Evolutionary conservation across 306 rosid genomes (phyloP).

Genomic region (Cucurbita pepo): DNA sequence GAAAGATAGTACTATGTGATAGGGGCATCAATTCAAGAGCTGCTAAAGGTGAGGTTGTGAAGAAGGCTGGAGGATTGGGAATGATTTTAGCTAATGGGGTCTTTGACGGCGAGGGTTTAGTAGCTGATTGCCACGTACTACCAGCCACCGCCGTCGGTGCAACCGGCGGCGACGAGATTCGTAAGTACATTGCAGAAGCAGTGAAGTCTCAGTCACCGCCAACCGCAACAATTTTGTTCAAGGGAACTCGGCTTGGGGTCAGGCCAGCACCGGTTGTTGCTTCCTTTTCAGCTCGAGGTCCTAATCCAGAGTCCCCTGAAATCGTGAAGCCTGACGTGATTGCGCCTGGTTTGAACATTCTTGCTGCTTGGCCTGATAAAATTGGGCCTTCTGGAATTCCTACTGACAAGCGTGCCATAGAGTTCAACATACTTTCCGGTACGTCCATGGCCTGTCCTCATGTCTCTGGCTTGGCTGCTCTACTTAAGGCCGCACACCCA

Average conservation of each 20-base stretch:
- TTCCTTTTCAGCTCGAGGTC: slow-evolving; percentile 79
- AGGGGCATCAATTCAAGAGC: slow-evolving; percentile 80
- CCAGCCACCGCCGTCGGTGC: slow-evolving; percentile 83
- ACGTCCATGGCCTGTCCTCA: slow-evolving; percentile 98
- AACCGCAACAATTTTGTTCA: slow-evolving; percentile 41
- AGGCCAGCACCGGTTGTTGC: slow-evolving; percentile 88
- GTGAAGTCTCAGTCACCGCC: slow-evolving; percentile 24
- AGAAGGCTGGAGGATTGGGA: slow-evolving; percentile 67
- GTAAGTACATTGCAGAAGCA: slow-evolving; percentile 29
- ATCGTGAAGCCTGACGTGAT: slow-evolving; percentile 76
- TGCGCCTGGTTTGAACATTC: slow-evolving; percentile 79
- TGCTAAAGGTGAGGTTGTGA: slow-evolving; percentile 72
- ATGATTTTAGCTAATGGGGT: slow-evolving; percentile 77
- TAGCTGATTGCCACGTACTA: slow-evolving; percentile 74
- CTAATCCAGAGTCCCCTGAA: slow-evolving; percentile 76
- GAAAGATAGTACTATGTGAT: slow-evolving; percentile 67
- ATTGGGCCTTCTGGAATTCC: slow-evolving; percentile 69
- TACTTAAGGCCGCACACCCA: slow-evolving; percentile 83
- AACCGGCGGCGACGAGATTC: slow-evolving; percentile 39
- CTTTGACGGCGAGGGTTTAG: slow-evolving; percentile 83
- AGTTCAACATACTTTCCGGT: slow-evolving; percentile 73
- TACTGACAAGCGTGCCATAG: slow-evolving; percentile 46
- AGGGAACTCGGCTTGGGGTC: slow-evolving; percentile 62
- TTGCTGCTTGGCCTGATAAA: slow-evolving; percentile 90
- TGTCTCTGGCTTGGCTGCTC: slow-evolving; percentile 71